Conservation (phyloP, 192 early-diverging fungal genomes). For the Gaertneriomyces semiglobifer region DNA sequence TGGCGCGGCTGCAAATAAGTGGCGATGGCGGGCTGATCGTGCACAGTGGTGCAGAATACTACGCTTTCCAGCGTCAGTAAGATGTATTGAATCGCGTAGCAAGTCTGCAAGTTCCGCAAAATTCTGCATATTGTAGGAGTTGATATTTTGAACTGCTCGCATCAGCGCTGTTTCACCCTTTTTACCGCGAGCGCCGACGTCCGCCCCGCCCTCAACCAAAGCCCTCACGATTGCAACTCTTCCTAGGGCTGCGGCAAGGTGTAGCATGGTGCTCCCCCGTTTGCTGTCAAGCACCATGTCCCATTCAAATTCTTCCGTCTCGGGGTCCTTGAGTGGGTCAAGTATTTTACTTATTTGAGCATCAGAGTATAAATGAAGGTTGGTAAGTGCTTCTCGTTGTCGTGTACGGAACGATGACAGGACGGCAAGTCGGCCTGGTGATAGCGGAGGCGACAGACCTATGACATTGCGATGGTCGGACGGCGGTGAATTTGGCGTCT, state of each 20-base stretch:
- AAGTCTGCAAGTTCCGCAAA: conserved; percentile 69
- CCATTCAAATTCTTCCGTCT: conserved; percentile 9
- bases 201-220: conserved; percentile 11
- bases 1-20: conserved; percentile 13
- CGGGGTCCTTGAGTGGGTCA: background rate
- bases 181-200: conserved; percentile 4
- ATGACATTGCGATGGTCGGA: background rate
- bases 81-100: conserved; percentile 70
- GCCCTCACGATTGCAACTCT: conserved; percentile 10
- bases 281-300: conserved; percentile 24
- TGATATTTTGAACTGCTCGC: conserved; percentile 75
- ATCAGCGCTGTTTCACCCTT: conserved; percentile 83
- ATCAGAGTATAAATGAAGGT: conserved; percentile 17
- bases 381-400: conserved; percentile 19
- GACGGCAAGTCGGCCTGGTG: too few relatives aligned
- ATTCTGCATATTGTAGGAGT: conserved; percentile 72
- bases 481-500: background rate
- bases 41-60: conserved; percentile 93
- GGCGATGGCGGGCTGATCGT: conserved; percentile 53
- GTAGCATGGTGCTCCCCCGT: conserved; percentile 15
- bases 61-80: conserved; percentile 73
- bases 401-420: background rate
- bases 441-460: background rate
- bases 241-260: conserved; percentile 19
- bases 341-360: conserved; percentile 7